phyloP scores from a whole-genome alignment of 805 yeast species.

The Hanseniaspora mollemarum region DNA sequence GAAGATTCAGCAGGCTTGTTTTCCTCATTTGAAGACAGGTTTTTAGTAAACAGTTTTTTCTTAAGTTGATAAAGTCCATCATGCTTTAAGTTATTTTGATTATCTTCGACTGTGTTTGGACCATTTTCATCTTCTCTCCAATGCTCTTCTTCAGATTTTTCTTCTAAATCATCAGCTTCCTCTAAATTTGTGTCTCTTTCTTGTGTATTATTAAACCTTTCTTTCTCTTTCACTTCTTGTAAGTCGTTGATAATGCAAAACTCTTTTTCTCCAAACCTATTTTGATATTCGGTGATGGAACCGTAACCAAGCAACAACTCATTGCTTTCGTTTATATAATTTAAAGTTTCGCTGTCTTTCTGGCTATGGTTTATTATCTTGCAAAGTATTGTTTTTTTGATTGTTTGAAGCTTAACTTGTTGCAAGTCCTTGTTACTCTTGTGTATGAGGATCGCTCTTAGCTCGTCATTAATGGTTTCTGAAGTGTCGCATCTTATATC shows the following conservation, averaged over 20 bases:
- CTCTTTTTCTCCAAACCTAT: constrained; percentile 3
- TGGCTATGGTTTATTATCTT: not conserved
- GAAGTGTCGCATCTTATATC: not conserved
- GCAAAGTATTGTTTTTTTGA: not conserved
- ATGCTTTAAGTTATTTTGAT: not conserved
- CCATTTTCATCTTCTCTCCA: not conserved
- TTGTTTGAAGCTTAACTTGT: constrained; percentile 3
- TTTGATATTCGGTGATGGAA: constrained; percentile 6
- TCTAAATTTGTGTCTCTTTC: not conserved
- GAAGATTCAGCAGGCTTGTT: not conserved
- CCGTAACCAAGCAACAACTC: constrained; percentile 5
- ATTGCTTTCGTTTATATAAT: not conserved
- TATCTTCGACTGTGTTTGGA: not conserved
- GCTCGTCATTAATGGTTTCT: not conserved
- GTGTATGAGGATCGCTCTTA: not conserved
- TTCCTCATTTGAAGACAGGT: not conserved
- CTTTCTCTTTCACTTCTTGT: not conserved
- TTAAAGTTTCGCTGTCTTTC: not conserved
- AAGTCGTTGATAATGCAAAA: not conserved
- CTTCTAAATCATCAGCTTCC: constrained; percentile 4
- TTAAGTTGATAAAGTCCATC: constrained; percentile 3
- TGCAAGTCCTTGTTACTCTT: constrained; percentile 1
- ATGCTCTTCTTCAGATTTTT: not conserved
- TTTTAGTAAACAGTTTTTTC: constrained; percentile 4
- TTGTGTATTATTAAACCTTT: not conserved